These are phyloP conservation scores for Trametes sp. DNA, from an alignment of 1,284 basidiomycete genomes.

Conservation along the genomic window DNA sequence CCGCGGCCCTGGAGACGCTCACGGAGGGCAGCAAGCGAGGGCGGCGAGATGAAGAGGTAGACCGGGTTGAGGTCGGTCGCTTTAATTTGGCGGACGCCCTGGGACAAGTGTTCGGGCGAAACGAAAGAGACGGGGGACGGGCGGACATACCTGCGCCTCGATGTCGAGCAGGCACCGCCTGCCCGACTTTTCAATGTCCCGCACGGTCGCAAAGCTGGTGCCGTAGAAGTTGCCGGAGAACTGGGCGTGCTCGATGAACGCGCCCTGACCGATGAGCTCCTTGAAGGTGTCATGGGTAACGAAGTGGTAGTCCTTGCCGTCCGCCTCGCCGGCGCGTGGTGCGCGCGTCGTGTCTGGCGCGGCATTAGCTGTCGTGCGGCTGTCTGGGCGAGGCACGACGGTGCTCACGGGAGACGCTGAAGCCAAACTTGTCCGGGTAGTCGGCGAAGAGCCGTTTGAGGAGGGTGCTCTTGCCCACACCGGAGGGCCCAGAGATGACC, in stretches of 20 bases:
- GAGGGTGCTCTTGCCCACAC: slow-evolving; percentile 95
- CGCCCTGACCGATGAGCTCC: slow-evolving; percentile 64
- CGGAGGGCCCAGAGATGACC: slow-evolving; percentile 86
- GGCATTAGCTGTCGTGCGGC: slow-evolving; percentile 24
- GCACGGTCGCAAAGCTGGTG: slow-evolving; percentile 80
- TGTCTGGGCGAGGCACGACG: slow-evolving; percentile 9
- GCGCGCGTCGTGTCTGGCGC: slow-evolving; percentile 87
- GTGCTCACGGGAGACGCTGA: slow-evolving; percentile 90
- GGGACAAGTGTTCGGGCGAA: slow-evolving; percentile 29
- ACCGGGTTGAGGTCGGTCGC: slow-evolving; percentile 81
- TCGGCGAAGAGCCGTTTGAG: slow-evolving; percentile 86
- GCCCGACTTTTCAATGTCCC: slow-evolving; percentile 64
- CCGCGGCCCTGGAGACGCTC: slow-evolving; percentile 80
- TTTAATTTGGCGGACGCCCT: slow-evolving; percentile 89
- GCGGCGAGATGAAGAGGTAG: slow-evolving; percentile 95
- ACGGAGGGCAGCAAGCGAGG: slow-evolving; percentile 73
- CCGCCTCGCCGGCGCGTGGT: slow-evolving; percentile 84
- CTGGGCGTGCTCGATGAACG: slow-evolving; percentile 81
- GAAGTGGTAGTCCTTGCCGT: slow-evolving; percentile 87
- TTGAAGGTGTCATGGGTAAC: slow-evolving; percentile 68
- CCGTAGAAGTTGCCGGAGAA: slow-evolving; percentile 97
- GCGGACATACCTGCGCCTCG: slow-evolving; percentile 84
- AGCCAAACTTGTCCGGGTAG: slow-evolving; percentile 89
- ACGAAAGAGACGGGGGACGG: slow-evolving; percentile 10
- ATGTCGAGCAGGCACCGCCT: slow-evolving; percentile 94